Evolutionary conservation across 352 stramenopile genomes (phyloP), one percentile per base, ranked within the genome.

Genomic region (Pythium brachiatum): DNA sequence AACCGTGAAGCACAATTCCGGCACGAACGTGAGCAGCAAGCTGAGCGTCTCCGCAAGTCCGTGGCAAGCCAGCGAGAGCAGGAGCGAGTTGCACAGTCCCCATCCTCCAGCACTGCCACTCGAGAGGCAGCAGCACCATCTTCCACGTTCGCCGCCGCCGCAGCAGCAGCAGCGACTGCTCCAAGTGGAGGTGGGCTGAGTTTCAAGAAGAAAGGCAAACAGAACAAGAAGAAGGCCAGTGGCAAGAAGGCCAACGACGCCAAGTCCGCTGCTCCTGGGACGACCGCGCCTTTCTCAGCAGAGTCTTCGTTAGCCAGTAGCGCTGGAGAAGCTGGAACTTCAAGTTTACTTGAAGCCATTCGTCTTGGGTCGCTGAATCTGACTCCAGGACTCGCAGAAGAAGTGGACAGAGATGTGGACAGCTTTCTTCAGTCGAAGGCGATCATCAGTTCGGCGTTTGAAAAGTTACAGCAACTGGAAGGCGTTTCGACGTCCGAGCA

Each of bases 201-300:
- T 9, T n/a, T 16, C 20, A 32, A 20, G 52, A 58, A 58, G 31
- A 58, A 58, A 31, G 47, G 25, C n/a, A 58, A 58, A 18, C 47
- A 58, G 31, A 47, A 32, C n/a, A 58, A 58, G 18, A 58, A 48
- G 52, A 58, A 58, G 29, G 47, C 25, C 23, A 57, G 44, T 5
- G 25, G n/a, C 16, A 57, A 39, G 16, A 47, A 32, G 7, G 15
- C 13, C 7, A 26, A 20, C 25, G 27, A 25, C 26, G 16, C 27
- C 20, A 36, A 21, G 3, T 3, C 21, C 18, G 6, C 13, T 27
- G 27, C 8, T 36, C 7, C 5, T 21, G 43, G n/a, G 27, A 38
- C 23, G 48, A 4, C n/a, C n/a, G n/a, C n/a, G n/a, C n/a, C n/a
- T n/a, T n/a, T n/a, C n/a, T n/a, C n/a, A n/a, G n/a, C n/a, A n/a